Base-by-base conservation (phyloP, 768 basidiomycete species). In the Gautieria morchelliformis region DNA sequence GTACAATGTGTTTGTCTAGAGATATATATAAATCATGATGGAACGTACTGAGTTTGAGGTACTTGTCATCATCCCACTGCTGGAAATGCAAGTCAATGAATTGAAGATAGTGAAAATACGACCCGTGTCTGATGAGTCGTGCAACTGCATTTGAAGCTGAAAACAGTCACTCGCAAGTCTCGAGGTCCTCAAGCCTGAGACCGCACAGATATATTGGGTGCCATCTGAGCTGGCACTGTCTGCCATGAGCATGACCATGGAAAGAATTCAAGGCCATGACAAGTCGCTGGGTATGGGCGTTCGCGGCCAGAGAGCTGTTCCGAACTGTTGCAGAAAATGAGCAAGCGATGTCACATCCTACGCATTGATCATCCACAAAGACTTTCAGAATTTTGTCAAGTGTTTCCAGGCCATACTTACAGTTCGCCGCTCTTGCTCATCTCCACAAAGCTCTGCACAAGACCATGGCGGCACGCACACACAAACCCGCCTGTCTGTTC, bases 401-500 rank as follows among this genome's bases (percentile, higher is more conserved):
- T 4, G 61, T 47, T 0, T 59, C 63, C 2, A 67, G 56, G 4
- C 59, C 58, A 52, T 64, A 68, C 50, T 67, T 66, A 30, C 59
- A 61, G 40, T 37, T 61, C 60, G 1, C 60, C 60, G 27, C 59
- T 60, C 24, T 42, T 1, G 11, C 59, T 14, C 60, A 61, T 61
- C n/a, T 61, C 58, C 0, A 58, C 58, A 0, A 71, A 40, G 52
- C 62, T 63, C 1, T 69, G 55, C n/a, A n/a, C n/a, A n/a, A n/a
- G n/a, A n/a, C n/a, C n/a, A n/a, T n/a, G n/a, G n/a, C n/a, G n/a
- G n/a, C n/a, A n/a, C n/a, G n/a, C n/a, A n/a, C n/a, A n/a, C n/a
- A n/a, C n/a, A n/a, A n/a, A n/a, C n/a, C n/a, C 4, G 69, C 75
- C 72, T 0, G 70, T 67, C 63, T 75, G 70, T 0, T 70, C 60